Evolutionary conservation across 129 eudicot species (phyloP), one percentile per base, ranked within the genome.

Genomic region (Pseudognaphalium luteoalbum): DNA sequence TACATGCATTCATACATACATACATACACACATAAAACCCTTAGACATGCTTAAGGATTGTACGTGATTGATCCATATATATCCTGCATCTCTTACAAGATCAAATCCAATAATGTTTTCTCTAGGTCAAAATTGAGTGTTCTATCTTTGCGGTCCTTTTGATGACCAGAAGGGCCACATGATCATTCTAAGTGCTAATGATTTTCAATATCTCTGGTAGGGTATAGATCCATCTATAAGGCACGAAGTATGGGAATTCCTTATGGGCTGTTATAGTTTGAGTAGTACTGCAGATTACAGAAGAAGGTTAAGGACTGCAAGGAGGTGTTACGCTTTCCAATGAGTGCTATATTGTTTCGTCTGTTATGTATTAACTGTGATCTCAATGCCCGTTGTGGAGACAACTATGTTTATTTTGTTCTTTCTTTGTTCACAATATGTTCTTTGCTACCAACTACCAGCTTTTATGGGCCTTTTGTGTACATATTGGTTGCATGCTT

Each of bases 141-240:
- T 33, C 15, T 32, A 50, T 29, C 14, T 25, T 34, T 35, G 12
- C 57, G 37, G 21, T 20, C 22, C 56, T 37, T 58, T 29, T 59
- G 56, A 57, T 72, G 76, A 22, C 50, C 15, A n/a, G 39, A 54
- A 32, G 5, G 63, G 33, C 65, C 7, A 72, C 16, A 28, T 54
- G 20, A 71, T 54, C 5, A 30, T 74, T 73, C 0, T 17, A 32
- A 16, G 59, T 25, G 50, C 34, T 80, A 61, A 75, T 68, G 41
- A 21, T 59, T 69, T 59, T 60, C 22, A 42, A 42, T 75, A 64
- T 68, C 21, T 42, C 19, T 85, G 81, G 14, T 73, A 93, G 98
- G 98, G 98, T 76, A 93, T 93, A 68, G 97, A 93, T 91, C 96
- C 98, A 60, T 88, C 96, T 57, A 93, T 93, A 80, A 88, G 98